Percentiles rank a stretch among this genome's conserved stretches.
Conservation (phyloP, 208 protist species). For the Herpetomonas samuelpessoai region DNA sequence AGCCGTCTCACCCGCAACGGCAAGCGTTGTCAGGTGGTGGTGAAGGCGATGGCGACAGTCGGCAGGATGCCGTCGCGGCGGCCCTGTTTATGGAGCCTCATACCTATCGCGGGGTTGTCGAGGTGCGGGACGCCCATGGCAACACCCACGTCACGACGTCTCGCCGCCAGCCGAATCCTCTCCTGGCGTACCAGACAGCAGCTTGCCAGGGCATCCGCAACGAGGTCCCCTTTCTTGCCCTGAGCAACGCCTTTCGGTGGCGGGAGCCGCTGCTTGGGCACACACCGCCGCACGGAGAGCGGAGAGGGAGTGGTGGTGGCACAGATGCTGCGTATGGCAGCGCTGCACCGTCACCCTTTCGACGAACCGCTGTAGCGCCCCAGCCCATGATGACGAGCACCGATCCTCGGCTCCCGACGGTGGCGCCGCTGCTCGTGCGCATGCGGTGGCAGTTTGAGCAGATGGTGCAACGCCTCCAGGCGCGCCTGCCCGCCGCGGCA, state of each 20-base stretch:
- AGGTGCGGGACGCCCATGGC: conserved; percentile 34
- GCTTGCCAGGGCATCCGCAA: conserved; percentile 41
- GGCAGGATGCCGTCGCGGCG: conserved; percentile 1
- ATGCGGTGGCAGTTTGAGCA: conserved; percentile 84
- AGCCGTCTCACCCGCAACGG: no score
- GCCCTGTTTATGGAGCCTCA: conserved; percentile 29
- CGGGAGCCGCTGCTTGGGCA: no score
- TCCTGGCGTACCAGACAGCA: conserved; percentile 51
- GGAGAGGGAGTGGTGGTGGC: conserved; percentile 35
- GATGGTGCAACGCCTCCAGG: conserved; percentile 47
- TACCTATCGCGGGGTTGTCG: conserved; percentile 29
- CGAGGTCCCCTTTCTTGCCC: conserved; percentile 10
- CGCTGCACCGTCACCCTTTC: conserved; percentile 19
- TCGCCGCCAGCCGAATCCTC: conserved; percentile 48
- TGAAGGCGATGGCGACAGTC: background rate
- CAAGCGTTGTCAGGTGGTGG: background rate
- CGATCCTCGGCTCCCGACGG: background rate
- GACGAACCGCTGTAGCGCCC: conserved; percentile 16
- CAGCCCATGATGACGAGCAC: background rate
- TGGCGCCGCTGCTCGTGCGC: conserved; percentile 55
- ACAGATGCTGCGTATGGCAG: conserved; percentile 5
- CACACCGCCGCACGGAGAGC: no score
- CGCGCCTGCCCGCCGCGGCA: background rate
- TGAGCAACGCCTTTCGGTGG: no score
- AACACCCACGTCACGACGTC: conserved; percentile 34